Evolutionary conservation across 345 rosid species (phyloP), one percentile per base, ranked within the genome.

Genomic region (Turnera subulata): DNA sequence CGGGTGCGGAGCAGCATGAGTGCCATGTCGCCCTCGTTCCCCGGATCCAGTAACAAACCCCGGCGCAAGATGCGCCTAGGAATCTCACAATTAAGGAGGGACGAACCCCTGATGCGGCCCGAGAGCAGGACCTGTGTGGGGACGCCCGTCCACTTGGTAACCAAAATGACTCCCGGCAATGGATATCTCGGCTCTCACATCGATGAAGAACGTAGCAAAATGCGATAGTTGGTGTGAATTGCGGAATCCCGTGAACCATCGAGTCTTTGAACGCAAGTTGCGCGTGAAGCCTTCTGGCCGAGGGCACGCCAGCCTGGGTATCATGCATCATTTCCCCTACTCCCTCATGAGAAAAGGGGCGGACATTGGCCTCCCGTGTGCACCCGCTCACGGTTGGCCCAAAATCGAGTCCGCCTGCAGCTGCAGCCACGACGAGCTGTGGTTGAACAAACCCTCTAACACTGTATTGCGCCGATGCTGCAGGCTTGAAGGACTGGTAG

Each of bases 301-400:
- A 67, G 72, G 72, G 66, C 66, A 61, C 38, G 46, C 26, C 53
- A 47, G 37, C 52, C 46, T 54, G 39, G 56, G 61, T 67, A 60
- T 67, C 65, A 65, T 32, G 51, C 57, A 50, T 12, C 33, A 13
- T 65, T 18, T 5, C 17, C 22, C 58, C 35, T 20, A 33, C 23
- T 11, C 55, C 17, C 47, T 16, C 0, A 0, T 12, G 11, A 15
- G 13, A 24, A 14, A 1, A 38, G 53, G n/a, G 15, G 26, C 1
- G 6, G 21, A 50, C 15, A 6, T 0, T 26, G 21, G 38, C 17
- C 54, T 50, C 54, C 38, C 47, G 47, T 44, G 21, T 2, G 19
- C 19, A 6, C 21, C 2, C 47, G 17, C 47, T 16, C 19, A 2
- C 8, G 21, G 47, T 44, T 14, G 47, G 47, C 5, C 19, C 0